Percentiles rank a stretch among this genome's conserved stretches.
Evolutionary conservation across 1,139 yeast species (phyloP).

Genomic region (Kodamaea sp.): DNA sequence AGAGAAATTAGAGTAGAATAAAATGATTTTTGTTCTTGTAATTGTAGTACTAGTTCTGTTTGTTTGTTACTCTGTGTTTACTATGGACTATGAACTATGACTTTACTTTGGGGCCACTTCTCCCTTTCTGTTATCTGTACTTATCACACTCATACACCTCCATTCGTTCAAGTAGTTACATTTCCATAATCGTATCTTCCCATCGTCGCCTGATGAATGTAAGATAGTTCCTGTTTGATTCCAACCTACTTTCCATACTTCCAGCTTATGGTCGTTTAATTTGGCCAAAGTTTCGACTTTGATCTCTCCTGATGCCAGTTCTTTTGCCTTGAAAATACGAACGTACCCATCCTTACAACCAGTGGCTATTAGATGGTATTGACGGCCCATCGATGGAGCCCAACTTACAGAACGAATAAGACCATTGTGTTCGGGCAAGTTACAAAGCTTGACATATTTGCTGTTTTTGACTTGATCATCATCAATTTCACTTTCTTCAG

Average conservation of each 20-base stretch:
- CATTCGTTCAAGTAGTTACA: constrained; percentile 80
- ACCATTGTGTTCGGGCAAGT: constrained; percentile 75
- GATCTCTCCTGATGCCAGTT: constrained; percentile 30
- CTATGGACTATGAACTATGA: too few relatives aligned
- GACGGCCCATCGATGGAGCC: constrained; percentile 97
- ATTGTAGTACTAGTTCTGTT: too few relatives aligned
- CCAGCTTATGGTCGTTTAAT: constrained; percentile 73
- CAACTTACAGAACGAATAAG: constrained; percentile 86
- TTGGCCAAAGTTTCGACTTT: constrained; percentile 37
- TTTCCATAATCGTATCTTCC: constrained; percentile 88
- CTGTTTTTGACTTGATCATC: constrained; percentile 11
- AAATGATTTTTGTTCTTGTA: neutral
- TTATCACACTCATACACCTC: constrained; percentile 87
- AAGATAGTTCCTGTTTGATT: constrained; percentile 88
- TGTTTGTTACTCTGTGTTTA: too few relatives aligned
- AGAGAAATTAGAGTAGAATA: constrained; percentile 19
- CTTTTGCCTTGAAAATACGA: constrained; percentile 73
- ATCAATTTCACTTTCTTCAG: neutral
- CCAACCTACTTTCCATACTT: constrained; percentile 97
- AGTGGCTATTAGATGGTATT: constrained; percentile 84
- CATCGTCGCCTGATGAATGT: constrained; percentile 95
- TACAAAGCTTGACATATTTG: constrained; percentile 35
- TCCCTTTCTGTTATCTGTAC: constrained; percentile 48
- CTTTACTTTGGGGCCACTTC: neutral
- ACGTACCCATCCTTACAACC: constrained; percentile 95